Evolutionary conservation across 495 filamentous ascomycete genomes (phyloP).

Genomic region (Aspergillus bridgeri): DNA sequence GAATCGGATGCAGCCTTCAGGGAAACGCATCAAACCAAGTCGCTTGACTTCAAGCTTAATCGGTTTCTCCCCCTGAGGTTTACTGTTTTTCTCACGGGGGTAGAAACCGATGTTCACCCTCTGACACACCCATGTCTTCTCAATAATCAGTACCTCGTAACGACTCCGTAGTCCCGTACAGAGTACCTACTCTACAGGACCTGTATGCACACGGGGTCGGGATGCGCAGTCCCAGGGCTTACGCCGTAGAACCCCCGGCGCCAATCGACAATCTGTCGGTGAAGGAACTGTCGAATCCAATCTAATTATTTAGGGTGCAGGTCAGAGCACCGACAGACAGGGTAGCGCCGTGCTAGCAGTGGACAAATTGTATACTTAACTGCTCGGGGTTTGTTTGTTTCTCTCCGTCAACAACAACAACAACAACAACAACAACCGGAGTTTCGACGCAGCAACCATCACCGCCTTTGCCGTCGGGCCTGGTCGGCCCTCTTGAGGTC

Average conservation of each 20-base stretch:
- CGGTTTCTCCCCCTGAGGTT: neutral
- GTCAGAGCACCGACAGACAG: conserved; percentile 3
- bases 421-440: conserved; percentile 4
- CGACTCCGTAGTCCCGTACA: no score
- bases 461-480: conserved; percentile 16
- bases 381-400: conserved; percentile 16
- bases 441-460: conserved; percentile 17
- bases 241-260: neutral
- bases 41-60: neutral
- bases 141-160: no score
- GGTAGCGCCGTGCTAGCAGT: neutral
- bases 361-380: neutral
- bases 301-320: conserved; percentile 2
- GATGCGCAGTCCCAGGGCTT: neutral
- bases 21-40: neutral
- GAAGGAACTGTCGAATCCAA: conserved; percentile 1
- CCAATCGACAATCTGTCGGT: conserved; percentile 12
- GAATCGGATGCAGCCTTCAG: conserved; percentile 10
- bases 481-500: conserved; percentile 8
- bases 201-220: no score
- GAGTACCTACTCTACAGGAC: no score
- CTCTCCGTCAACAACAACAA: conserved; percentile 15
- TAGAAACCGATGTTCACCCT: no score
- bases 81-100: neutral
- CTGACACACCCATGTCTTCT: no score